phyloP scores from a whole-genome alignment of 2,329 filamentous ascomycete genomes.

The Microdochium bolleyi region DNA sequence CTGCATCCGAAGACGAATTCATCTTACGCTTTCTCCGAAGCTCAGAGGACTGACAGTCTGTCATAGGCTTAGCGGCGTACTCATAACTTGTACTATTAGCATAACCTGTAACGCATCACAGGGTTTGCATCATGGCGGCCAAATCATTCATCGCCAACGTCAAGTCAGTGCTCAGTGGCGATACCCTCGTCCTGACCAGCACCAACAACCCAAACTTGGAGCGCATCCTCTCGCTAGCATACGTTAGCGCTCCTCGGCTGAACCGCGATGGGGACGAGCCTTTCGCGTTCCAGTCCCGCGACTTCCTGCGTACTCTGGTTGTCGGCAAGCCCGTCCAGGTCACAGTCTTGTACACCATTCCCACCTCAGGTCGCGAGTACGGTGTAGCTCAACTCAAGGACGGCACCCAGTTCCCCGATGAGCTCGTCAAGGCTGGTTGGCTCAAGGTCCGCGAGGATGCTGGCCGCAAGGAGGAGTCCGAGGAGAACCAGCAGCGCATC shows the following conservation, averaged over 20 bases:
- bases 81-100: background rate
- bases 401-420: constrained; percentile 71
- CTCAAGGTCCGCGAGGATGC: constrained; percentile 90
- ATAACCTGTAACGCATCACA: background rate
- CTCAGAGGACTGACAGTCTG: too few species aligned
- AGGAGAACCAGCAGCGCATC: constrained; percentile 63
- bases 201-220: constrained; percentile 75
- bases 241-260: constrained; percentile 80
- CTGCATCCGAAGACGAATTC: too few species aligned
- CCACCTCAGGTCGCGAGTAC: constrained; percentile 80
- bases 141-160: constrained; percentile 63
- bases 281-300: constrained; percentile 89
- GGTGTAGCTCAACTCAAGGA: constrained; percentile 71
- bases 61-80: background rate
- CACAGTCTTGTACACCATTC: constrained; percentile 79
- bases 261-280: constrained; percentile 86
- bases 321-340: constrained; percentile 86
- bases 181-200: constrained; percentile 79
- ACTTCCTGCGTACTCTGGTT: constrained; percentile 75
- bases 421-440: constrained; percentile 82
- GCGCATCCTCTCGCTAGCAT: constrained; percentile 82
- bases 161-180: constrained; percentile 90
- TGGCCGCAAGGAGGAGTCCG: constrained; percentile 80
- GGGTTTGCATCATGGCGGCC: constrained; percentile 8
- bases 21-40: too few species aligned